A percentile compares a stretch with the other conserved stretches of the same genome.
These are phyloP conservation scores for Plasmodium coatneyi DNA, from an alignment of 169 alveolate species.

Conservation along the genomic window DNA sequence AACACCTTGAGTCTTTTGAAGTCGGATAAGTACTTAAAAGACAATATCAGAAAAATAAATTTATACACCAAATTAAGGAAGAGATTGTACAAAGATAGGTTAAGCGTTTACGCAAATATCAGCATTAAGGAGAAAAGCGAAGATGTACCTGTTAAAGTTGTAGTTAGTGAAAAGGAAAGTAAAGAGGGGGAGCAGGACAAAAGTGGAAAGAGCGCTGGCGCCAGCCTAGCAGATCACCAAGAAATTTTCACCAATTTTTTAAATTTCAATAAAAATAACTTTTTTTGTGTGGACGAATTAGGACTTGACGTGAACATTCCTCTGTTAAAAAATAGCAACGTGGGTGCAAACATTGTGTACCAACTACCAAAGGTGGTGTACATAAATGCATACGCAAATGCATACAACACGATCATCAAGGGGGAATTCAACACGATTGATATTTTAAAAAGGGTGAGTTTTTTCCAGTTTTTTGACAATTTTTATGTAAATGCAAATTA, in stretches of 20 bases:
- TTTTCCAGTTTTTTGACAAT: conserved; percentile 72
- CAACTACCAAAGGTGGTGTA: conserved; percentile 53
- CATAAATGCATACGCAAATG: conserved; percentile 72
- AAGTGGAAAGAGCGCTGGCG: background rate
- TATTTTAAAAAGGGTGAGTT: conserved; percentile 51
- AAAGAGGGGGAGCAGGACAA: conserved; percentile 23
- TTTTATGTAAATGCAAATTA: conserved; percentile 68
- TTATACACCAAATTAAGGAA: conserved; percentile 65
- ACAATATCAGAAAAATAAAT: conserved; percentile 58
- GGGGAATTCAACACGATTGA: conserved; percentile 71
- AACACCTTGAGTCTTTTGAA: conserved; percentile 48
- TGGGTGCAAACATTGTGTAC: conserved; percentile 65
- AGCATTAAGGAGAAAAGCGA: conserved; percentile 65
- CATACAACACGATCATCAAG: conserved; percentile 54
- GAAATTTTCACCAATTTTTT: conserved; percentile 55
- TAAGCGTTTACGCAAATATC: conserved; percentile 71
- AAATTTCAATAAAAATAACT: conserved; percentile 61
- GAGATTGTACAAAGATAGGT: conserved; percentile 54
- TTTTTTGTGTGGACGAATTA: conserved; percentile 73
- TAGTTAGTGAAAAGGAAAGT: conserved; percentile 20
- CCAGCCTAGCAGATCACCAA: background rate
- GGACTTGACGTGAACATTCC: conserved; percentile 70
- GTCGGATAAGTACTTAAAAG: conserved; percentile 70
- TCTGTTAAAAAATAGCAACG: conserved; percentile 47
- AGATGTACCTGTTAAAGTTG: conserved; percentile 64